Evolutionary conservation across 441 rosid species (phyloP), one percentile per base, ranked within the genome.

Genomic region (Euphorbia celastroides): DNA sequence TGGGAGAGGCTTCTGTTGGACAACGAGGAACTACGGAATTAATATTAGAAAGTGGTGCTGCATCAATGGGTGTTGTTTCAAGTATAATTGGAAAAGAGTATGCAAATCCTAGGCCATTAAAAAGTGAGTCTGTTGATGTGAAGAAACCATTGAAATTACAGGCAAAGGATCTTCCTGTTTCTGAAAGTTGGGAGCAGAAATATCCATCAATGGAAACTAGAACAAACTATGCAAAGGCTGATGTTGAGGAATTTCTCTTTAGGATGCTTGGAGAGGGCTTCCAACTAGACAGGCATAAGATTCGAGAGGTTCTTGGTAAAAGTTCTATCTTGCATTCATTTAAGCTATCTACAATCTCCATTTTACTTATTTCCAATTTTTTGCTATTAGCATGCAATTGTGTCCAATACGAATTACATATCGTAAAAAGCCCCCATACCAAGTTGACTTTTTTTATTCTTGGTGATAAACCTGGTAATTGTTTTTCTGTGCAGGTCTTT

Each of bases 231-330:
- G 44, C 68, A 62, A 62, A 44, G 23, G 65, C 74, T 67, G 84
- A 77, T 61, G 61, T 82, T 27, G 83, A 82, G 70, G 80, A 86
- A 52, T 86, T 86, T 71, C 71, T 82, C 22, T 66, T 75, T 54
- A 77, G 77, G 68, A 82, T 86, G 85, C 87, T 86, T 58, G 80
- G 74, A 75, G 82, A 77, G 64, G 88, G 91, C 32, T 86, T 84
- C 66, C 84, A 77, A 81, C 83, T 82, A 50, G 83, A 80, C 44
- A 75, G 60, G 72, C 70, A 76, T 55, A 74, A 79, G 68, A 82
- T 84, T 70, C 77, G 64, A 62, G 75, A 86, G 58, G 83, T 84
- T 74, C 77, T 84, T 57, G 84, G 87, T 82, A 84, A 74, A 54
- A 67, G 50, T 36, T 60, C 36, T 60, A 31, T 66, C 77, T 61